These are phyloP conservation scores for Rossbeevera mucosa DNA, from an alignment of 768 basidiomycete genomes.

Conservation along the genomic window DNA sequence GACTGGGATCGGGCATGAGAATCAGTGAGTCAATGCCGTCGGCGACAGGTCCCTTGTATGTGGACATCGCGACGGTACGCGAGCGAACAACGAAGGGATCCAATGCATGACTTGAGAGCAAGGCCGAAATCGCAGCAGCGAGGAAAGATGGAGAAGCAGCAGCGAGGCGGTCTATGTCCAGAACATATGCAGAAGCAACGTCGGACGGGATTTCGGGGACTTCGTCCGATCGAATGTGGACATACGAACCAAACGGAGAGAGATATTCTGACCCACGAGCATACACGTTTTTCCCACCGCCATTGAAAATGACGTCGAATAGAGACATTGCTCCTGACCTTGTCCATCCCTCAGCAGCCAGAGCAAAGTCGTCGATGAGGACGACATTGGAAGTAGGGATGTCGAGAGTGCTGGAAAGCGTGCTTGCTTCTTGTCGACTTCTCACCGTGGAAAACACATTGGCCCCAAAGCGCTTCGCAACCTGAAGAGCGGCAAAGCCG, in stretches of 20 bases:
- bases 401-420: constrained; percentile 10
- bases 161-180: constrained; percentile 22
- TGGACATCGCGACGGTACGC: constrained; percentile 9
- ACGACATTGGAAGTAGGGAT: constrained; percentile 10
- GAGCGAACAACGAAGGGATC: constrained; percentile 12
- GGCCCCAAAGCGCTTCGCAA: constrained; percentile 19
- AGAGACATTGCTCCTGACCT: constrained; percentile 10
- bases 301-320: constrained; percentile 26
- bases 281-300: constrained; percentile 11
- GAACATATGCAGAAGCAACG: constrained; percentile 12
- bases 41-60: constrained; percentile 1
- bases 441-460: constrained; percentile 22
- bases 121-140: constrained; percentile 11
- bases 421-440: constrained; percentile 10
- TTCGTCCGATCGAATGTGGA: constrained; percentile 21
- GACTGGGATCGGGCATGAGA: constrained; percentile 10
- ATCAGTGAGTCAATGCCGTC: constrained; percentile 13
- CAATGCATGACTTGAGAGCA: constrained; percentile 18
- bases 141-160: constrained; percentile 18
- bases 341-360: constrained; percentile 10
- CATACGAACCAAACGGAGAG: constrained; percentile 23
- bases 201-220: constrained; percentile 16
- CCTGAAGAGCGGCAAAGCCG: constrained; percentile 25
- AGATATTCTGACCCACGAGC: constrained; percentile 18
- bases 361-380: constrained; percentile 10